These are phyloP conservation scores for Cadophora sp. DNA, from an alignment of 2,329 filamentous ascomycete species.

Conservation along the genomic window DNA sequence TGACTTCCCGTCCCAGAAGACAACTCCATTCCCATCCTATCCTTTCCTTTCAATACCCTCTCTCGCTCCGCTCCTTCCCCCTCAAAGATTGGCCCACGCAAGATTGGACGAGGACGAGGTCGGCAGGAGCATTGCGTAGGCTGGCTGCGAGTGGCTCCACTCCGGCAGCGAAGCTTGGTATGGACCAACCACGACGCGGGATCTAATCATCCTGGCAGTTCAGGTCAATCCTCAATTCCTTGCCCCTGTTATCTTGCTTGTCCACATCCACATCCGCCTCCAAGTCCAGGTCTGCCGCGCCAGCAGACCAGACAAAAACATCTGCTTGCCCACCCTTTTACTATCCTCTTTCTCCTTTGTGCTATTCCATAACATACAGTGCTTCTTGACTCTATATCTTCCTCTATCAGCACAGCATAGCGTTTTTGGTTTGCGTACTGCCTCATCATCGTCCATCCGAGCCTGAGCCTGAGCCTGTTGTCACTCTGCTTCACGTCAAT, in stretches of 20 bases:
- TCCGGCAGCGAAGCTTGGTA: not conserved
- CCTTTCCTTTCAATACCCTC: not conserved
- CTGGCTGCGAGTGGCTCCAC: not conserved
- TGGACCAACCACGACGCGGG: slow-evolving; percentile 2
- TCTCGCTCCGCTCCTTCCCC: not conserved
- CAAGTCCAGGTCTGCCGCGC: not conserved
- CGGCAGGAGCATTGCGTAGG: slow-evolving; percentile 5
- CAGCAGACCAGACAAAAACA: slow-evolving; percentile 6
- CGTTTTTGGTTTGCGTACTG: not conserved
- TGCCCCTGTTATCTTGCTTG: not conserved
- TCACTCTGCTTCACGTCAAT: not conserved
- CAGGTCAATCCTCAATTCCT: not conserved
- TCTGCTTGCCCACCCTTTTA: not conserved
- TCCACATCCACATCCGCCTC: not conserved
- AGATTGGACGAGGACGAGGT: not conserved
- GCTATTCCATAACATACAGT: not conserved
- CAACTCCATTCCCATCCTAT: not conserved
- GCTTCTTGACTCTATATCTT: not conserved
- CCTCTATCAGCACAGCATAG: not conserved
- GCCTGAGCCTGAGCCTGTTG: no score
- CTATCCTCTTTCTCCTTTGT: slow-evolving; percentile 1
- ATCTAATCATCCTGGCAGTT: slow-evolving; percentile 9
- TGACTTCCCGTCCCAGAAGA: no score
- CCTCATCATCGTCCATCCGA: not conserved
- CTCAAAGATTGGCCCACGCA: not conserved